Conservation (phyloP, 768 basidiomycete genomes). For the Brasilioporus rufonigricans region DNA sequence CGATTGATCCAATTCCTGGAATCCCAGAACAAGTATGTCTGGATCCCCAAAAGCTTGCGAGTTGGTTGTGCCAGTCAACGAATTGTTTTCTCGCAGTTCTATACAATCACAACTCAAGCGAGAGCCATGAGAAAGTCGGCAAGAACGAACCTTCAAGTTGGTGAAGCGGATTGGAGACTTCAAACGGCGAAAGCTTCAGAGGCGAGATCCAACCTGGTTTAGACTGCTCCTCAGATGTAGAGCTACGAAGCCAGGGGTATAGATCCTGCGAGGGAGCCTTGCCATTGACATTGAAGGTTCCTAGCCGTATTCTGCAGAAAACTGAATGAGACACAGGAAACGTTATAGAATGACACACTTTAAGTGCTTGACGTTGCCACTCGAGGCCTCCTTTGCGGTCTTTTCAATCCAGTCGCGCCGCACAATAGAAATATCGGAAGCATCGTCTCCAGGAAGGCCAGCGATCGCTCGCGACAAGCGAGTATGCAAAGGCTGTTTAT, state of each 20-base stretch:
- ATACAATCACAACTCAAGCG: background rate
- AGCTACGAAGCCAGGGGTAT: conserved; percentile 56
- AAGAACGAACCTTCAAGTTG: conserved; percentile 22
- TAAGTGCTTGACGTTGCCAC: conserved; percentile 20
- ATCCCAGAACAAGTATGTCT: conserved; percentile 71
- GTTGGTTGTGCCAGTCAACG: conserved; percentile 7
- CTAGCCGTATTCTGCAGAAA: conserved; percentile 55
- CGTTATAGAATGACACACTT: conserved; percentile 14
- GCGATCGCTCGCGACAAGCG: conserved; percentile 61
- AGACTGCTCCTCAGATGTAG: background rate
- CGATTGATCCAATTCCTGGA: conserved; percentile 80
- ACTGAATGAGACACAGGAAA: background rate
- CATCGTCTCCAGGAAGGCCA: conserved; percentile 61
- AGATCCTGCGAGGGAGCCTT: conserved; percentile 72
- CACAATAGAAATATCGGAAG: conserved; percentile 53
- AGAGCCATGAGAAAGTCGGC: background rate
- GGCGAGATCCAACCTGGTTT: conserved; percentile 33
- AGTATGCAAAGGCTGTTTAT: conserved; percentile 44
- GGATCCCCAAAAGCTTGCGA: conserved; percentile 40
- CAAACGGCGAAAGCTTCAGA: conserved; percentile 37
- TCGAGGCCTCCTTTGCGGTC: conserved; percentile 35
- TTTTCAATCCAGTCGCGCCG: conserved; percentile 63
- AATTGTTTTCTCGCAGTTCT: conserved; percentile 9
- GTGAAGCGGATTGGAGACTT: conserved; percentile 22
- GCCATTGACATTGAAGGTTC: conserved; percentile 87